A percentile compares a stretch with the other conserved stretches of the same genome.
Conservation (phyloP, 2,329 filamentous ascomycete genomes). For the Phaeosphaeriaceae sp. region DNA sequence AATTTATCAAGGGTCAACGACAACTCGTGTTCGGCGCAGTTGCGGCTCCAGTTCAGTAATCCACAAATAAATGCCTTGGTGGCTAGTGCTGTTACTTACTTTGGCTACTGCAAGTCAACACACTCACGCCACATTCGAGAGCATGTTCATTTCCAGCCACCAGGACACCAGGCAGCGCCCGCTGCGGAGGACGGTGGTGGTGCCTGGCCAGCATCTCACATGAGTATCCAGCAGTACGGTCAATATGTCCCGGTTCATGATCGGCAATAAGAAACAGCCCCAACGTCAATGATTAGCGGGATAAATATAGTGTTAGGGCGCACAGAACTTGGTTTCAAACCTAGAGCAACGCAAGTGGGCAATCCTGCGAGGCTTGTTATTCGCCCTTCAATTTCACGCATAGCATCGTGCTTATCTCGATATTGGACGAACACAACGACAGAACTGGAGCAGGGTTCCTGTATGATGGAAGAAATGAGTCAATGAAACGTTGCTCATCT, state of each 20-base stretch:
- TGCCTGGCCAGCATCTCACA: background rate
- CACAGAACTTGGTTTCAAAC: constrained; percentile 3
- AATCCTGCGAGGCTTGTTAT: constrained; percentile 1
- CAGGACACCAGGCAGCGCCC: no score
- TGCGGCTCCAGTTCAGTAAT: background rate
- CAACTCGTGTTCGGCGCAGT: background rate
- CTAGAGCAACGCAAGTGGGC: constrained; percentile 6
- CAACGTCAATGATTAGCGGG: constrained; percentile 7
- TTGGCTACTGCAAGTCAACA: no score
- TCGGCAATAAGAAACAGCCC: background rate
- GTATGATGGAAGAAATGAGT: background rate
- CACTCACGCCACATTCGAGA: no score
- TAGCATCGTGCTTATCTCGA: background rate
- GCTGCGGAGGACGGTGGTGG: background rate
- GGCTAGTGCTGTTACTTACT: no score
- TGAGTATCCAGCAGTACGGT: background rate
- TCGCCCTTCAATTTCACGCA: constrained; percentile 1
- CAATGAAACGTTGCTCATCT: constrained; percentile 5
- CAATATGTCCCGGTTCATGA: background rate
- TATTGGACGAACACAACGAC: background rate
- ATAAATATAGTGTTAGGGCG: constrained; percentile 7
- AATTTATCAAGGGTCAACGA: background rate
- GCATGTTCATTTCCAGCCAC: no score
- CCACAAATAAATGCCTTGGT: background rate
- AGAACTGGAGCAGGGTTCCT: background rate